Evolutionary conservation across 306 rosid genomes (phyloP).

Genomic region (Erythrophleum fordii): DNA sequence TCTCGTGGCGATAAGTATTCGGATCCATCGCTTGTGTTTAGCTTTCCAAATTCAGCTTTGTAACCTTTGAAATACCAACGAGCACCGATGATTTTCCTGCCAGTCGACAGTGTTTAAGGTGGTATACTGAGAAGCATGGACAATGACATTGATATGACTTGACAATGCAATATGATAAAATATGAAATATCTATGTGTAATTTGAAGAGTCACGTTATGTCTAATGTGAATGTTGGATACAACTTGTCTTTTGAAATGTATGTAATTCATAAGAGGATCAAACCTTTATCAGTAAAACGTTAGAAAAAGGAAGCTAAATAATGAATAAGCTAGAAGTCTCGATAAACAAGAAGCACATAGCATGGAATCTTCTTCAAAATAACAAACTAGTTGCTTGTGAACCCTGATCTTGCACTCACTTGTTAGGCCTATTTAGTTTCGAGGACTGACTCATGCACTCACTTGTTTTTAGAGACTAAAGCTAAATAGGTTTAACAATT

Average conservation of each 20-base stretch:
- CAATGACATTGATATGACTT: not conserved
- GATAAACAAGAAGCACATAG: not conserved
- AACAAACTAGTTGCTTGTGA: too few species aligned
- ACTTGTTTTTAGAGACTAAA: too few species aligned
- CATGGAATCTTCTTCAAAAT: too few species aligned
- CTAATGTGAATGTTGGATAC: not conserved
- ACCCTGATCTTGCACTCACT: too few species aligned
- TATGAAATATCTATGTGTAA: not conserved
- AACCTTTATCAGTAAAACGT: not conserved
- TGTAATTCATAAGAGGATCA: too few species aligned
- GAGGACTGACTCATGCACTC: too few species aligned
- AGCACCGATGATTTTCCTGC: slow-evolving; percentile 74
- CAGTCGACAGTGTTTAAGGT: slow-evolving; percentile 1
- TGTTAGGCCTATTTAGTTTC: too few species aligned
- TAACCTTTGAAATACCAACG: slow-evolving; percentile 73
- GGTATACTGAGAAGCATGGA: not conserved
- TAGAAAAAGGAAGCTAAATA: not conserved
- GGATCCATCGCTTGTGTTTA: slow-evolving; percentile 43
- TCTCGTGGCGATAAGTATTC: slow-evolving; percentile 65
- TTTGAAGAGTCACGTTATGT: not conserved
- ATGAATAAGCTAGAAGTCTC: not conserved
- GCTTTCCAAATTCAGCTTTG: slow-evolving; percentile 67
- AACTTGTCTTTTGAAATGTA: too few species aligned
- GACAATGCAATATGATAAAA: not conserved
- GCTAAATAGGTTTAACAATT: too few species aligned